Percentiles rank a stretch among this genome's conserved stretches.
Conservation (phyloP, 177 flowering plant species). For the Vitis hybrid region DNA sequence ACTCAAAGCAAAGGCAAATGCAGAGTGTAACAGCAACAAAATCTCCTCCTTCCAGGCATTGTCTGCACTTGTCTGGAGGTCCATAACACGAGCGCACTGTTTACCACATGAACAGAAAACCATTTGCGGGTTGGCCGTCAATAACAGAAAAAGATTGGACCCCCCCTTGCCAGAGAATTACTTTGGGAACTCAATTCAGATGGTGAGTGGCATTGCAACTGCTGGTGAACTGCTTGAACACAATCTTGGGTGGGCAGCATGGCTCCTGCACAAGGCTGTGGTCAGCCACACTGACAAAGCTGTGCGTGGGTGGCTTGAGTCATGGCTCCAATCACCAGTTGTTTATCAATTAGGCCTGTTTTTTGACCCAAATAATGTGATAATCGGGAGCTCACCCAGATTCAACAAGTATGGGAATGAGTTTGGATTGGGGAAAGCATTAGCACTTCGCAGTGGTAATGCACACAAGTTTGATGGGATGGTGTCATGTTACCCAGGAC, state of each 20-base stretch:
- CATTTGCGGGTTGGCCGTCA: constrained; percentile 39
- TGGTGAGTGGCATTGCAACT: constrained; percentile 20
- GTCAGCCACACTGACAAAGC: constrained; percentile 21
- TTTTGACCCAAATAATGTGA: constrained; percentile 34
- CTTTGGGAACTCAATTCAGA: constrained; percentile 53
- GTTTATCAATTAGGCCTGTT: constrained; percentile 25
- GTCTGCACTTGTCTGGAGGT: constrained; percentile 54
- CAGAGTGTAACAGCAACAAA: constrained; percentile 26
- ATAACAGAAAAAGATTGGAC: constrained; percentile 44
- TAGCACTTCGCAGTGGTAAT: constrained; percentile 58
- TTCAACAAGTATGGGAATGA: constrained; percentile 61
- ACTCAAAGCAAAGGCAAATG: constrained; percentile 51
- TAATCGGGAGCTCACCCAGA: constrained; percentile 68
- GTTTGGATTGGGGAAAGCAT: constrained; percentile 64
- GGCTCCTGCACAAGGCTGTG: constrained; percentile 44
- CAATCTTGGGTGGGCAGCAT: constrained; percentile 58
- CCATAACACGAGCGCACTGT: constrained; percentile 35
- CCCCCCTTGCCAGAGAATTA: constrained; percentile 44
- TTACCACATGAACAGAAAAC: constrained; percentile 32
- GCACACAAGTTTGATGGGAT: constrained; percentile 62
- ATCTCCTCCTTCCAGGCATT: constrained; percentile 63
- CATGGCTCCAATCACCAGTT: constrained; percentile 33
- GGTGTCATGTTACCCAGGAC: constrained; percentile 51
- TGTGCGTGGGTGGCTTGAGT: constrained; percentile 21
- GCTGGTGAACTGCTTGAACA: constrained; percentile 42